Base-by-base conservation (phyloP, 352 stramenopile species). In the Phytophthora tubulina region DNA sequence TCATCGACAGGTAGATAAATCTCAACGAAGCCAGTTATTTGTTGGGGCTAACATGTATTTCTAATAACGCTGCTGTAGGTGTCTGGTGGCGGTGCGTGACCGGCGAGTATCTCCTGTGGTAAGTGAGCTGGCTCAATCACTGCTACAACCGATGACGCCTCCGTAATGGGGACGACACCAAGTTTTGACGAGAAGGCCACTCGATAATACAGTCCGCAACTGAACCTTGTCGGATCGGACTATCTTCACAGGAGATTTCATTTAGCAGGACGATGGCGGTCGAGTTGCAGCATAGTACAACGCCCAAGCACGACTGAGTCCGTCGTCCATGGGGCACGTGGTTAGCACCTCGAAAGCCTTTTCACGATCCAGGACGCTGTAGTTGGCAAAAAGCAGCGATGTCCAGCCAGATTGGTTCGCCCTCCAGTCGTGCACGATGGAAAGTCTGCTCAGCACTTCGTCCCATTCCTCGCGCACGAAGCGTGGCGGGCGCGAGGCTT, bases 381-480 rank as follows among this genome's bases (percentile, higher is more conserved):
- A 88, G 72, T 91, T 93, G 39, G 78, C 67, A 39, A 86, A 86
- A 9, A 93, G 46, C 33, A 93, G 38, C n/a, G 85, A 93, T 9
- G 76, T 82, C 85, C 85, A 93, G 14, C 78, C 73, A 45, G 68
- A 79, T 3, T 77, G 72, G 32, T 88, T 63, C 14, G 72, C 61
- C n/a, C 70, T 75, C 83, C 81, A 89, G 44, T 91, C 70, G 9
- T 75, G 67, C 9, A 89, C 81, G 38, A 88, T 71, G 21, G 78
- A 73, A n/a, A 89, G 48, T 48, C 79, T 86, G 52, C 54, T 73
- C 1, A 93, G 66, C 53, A 93, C 77, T 57, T 89, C 72, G 14
- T 88, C 61, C 85, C 85, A 92, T 55, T 92, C 85, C 44, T 92
- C 83, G 6, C 70, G 65, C 11, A 92, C 74, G 50, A 92, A 92